A percentile compares a stretch with the other conserved stretches of the same genome.
phyloP scores from a whole-genome alignment of 441 rosid genomes.

The Pelargonium australe region DNA sequence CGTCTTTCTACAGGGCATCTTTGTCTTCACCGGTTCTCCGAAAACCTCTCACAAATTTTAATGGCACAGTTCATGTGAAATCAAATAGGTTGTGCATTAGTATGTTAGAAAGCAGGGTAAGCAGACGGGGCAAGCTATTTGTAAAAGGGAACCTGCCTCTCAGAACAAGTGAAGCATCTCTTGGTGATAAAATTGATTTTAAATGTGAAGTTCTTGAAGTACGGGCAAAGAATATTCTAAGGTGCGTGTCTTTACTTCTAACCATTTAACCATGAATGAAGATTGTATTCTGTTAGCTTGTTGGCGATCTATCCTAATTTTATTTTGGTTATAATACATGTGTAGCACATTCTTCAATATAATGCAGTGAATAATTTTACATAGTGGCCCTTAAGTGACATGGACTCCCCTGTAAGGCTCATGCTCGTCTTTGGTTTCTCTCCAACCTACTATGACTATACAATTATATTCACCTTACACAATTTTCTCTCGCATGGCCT shows the following conservation, averaged over 20 bases:
- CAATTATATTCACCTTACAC: neutral
- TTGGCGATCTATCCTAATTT: constrained; percentile 8
- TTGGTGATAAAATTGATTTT: constrained; percentile 78
- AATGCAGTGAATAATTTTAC: constrained; percentile 7
- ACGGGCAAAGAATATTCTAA: constrained; percentile 80
- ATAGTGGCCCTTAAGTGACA: neutral
- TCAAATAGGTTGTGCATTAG: constrained; percentile 84
- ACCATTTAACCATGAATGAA: neutral
- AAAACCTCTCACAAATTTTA: constrained; percentile 85
- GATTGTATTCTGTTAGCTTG: constrained; percentile 5
- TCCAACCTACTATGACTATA: neutral
- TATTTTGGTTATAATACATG: constrained; percentile 1
- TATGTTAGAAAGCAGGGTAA: constrained; percentile 82
- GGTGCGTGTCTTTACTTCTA: constrained; percentile 37
- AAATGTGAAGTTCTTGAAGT: constrained; percentile 98
- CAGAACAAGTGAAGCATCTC: constrained; percentile 67
- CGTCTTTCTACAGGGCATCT: constrained; percentile 88
- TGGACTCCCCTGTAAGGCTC: neutral
- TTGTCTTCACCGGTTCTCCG: constrained; percentile 84
- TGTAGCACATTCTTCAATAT: constrained; percentile 1
- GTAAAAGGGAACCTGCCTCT: constrained; percentile 89
- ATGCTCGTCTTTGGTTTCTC: neutral
- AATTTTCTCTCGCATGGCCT: neutral
- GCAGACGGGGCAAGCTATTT: constrained; percentile 86
- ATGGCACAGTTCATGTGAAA: constrained; percentile 84